Conservation (phyloP, 1,284 basidiomycete species). For the Malassezia obtusa region DNA sequence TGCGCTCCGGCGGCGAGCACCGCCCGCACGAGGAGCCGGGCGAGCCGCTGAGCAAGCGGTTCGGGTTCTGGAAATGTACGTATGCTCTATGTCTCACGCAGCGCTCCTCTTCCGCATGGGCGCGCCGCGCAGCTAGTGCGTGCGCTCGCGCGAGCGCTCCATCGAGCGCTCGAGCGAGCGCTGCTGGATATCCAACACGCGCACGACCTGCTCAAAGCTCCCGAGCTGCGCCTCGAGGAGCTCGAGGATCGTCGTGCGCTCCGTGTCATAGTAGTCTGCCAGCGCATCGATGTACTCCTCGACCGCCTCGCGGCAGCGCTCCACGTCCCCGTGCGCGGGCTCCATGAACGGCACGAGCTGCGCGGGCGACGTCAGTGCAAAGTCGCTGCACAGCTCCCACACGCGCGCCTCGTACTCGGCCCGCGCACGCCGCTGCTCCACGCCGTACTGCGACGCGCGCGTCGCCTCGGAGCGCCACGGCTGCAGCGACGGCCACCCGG, state of each 20-base stretch:
- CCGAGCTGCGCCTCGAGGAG: conserved; percentile 10
- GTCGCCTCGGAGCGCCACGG: neutral
- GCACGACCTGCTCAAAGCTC: conserved; percentile 1
- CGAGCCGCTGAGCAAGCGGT: conserved; percentile 7
- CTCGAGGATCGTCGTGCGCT: conserved; percentile 1
- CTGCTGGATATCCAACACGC: conserved; percentile 8
- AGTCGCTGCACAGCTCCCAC: conserved; percentile 14
- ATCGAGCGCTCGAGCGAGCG: neutral
- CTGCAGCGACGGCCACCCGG: neutral
- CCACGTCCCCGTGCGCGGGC: conserved; percentile 3
- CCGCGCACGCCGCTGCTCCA: conserved; percentile 7
- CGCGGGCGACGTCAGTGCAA: conserved; percentile 9
- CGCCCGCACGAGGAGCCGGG: neutral
- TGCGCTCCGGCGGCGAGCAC: neutral
- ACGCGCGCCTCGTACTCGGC: conserved; percentile 17
- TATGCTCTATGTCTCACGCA: conserved; percentile 1
- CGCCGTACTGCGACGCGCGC: neutral
- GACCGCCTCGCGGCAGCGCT: neutral
- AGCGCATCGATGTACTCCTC: conserved; percentile 2
- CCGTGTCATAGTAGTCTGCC: conserved; percentile 5
- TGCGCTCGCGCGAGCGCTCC: neutral
- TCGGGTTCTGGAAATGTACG: conserved; percentile 14
- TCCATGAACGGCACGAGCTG: conserved; percentile 14
- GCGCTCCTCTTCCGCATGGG: conserved; percentile 8
- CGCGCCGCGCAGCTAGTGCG: neutral